phyloP scores from a whole-genome alignment of 306 rosid species.

The Calophaca sinica region DNA sequence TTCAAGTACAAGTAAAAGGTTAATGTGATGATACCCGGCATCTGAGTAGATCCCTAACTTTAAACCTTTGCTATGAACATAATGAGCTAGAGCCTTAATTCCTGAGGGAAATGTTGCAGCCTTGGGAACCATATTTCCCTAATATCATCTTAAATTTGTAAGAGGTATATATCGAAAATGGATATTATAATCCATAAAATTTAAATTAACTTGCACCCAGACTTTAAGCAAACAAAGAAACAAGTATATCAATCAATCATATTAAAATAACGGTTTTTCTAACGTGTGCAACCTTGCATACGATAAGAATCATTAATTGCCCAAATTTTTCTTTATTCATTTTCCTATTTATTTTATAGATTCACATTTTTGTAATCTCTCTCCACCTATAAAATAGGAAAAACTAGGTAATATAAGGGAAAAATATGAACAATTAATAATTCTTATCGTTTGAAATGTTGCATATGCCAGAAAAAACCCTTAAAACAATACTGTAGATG shows the following conservation, averaged over 20 bases:
- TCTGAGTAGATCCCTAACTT: conserved; percentile 72
- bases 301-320: no score
- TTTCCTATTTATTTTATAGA: no score
- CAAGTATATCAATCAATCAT: not conserved
- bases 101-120: conserved; percentile 73
- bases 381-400: no score
- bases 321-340: no score
- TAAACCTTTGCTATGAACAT: conserved; percentile 68
- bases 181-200: not conserved
- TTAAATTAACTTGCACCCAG: not conserved
- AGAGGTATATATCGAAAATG: not conserved
- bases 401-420: no score
- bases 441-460: no score
- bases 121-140: conserved; percentile 69
- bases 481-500: no score
- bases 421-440: no score
- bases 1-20: not conserved
- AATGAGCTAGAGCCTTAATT: conserved; percentile 64
- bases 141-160: conserved; percentile 1
- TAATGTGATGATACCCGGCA: conserved; percentile 62
- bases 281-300: no score
- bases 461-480: no score
- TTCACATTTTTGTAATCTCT: no score
- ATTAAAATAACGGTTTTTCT: not conserved
- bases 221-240: not conserved